Evolutionary conservation across 495 filamentous ascomycete species (phyloP).

Genomic region (Penicillium angulare): DNA sequence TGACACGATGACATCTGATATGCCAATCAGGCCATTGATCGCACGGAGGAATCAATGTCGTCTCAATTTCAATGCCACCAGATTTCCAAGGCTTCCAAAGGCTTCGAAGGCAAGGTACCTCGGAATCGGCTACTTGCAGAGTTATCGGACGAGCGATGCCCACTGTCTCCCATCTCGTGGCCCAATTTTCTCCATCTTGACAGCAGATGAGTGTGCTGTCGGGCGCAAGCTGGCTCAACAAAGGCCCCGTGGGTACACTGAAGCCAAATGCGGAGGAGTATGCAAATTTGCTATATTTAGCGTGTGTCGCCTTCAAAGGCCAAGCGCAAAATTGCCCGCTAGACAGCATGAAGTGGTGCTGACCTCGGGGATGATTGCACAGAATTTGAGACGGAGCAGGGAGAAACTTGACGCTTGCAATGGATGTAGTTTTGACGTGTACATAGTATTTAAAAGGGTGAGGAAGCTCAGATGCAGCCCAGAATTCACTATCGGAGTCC

Average conservation of each 20-base stretch:
- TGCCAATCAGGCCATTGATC: slow-evolving; percentile 15
- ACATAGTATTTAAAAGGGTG: background rate
- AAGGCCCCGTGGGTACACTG: slow-evolving; percentile 15
- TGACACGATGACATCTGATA: slow-evolving; percentile 9
- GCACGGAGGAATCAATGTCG: slow-evolving; percentile 6
- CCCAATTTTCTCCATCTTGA: slow-evolving; percentile 12
- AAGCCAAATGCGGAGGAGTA: slow-evolving; percentile 69
- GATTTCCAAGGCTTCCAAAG: slow-evolving; percentile 15
- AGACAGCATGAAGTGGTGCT: slow-evolving; percentile 21
- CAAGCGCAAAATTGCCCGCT: slow-evolving; percentile 12
- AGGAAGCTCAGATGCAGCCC: slow-evolving; percentile 46
- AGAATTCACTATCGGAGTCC: slow-evolving; percentile 63
- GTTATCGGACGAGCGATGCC: background rate
- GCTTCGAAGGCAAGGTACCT: slow-evolving; percentile 2
- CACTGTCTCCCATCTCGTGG: slow-evolving; percentile 1
- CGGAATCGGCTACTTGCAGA: background rate
- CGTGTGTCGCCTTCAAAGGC: slow-evolving; percentile 68
- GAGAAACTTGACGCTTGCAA: slow-evolving; percentile 34
- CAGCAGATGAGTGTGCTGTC: slow-evolving; percentile 13
- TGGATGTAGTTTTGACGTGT: background rate
- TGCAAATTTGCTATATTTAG: slow-evolving; percentile 72
- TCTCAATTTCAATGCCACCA: slow-evolving; percentile 7
- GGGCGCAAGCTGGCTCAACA: slow-evolving; percentile 13
- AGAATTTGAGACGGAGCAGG: slow-evolving; percentile 49
- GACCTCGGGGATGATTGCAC: slow-evolving; percentile 29